Percentiles rank a stretch among this genome's conserved stretches.
Conservation (phyloP, 305 asterid species). For the Salvia sclarea region DNA sequence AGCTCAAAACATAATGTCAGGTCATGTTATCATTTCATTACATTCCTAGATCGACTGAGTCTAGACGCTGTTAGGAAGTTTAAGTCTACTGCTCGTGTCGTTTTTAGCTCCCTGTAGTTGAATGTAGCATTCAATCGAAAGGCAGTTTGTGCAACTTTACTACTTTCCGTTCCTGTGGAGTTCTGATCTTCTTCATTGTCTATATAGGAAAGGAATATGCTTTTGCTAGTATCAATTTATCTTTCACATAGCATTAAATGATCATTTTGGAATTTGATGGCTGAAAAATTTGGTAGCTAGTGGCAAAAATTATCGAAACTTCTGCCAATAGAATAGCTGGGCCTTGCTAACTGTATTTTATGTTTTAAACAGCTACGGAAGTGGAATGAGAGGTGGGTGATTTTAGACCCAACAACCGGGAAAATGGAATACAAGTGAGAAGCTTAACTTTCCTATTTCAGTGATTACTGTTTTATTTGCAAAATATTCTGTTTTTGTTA, state of each 20-base stretch:
- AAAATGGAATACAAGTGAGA: constrained; percentile 98
- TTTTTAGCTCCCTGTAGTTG: not conserved
- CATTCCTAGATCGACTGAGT: not conserved
- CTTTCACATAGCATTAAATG: too few relatives aligned
- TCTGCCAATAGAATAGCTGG: constrained; percentile 12
- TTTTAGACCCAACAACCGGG: constrained; percentile 97
- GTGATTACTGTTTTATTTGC: constrained; percentile 18
- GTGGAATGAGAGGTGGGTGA: constrained; percentile 99
- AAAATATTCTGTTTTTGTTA: constrained; percentile 22
- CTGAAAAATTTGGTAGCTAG: not conserved
- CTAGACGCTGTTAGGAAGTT: not conserved
- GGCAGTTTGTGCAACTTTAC: not conserved
- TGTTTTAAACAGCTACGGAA: constrained; percentile 69
- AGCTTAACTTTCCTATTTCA: constrained; percentile 19
- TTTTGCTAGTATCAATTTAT: not conserved
- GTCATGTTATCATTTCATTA: not conserved
- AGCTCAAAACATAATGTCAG: not conserved
- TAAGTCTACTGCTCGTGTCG: not conserved
- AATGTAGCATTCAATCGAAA: not conserved
- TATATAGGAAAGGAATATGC: not conserved
- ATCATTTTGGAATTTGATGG: too few relatives aligned
- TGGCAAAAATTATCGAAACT: not conserved
- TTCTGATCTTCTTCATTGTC: constrained; percentile 6
- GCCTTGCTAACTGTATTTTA: constrained; percentile 18
- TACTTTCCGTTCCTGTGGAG: not conserved